These are phyloP conservation scores for Lanmaoa rubissima DNA, from an alignment of 768 basidiomycete genomes.

Conservation along the genomic window DNA sequence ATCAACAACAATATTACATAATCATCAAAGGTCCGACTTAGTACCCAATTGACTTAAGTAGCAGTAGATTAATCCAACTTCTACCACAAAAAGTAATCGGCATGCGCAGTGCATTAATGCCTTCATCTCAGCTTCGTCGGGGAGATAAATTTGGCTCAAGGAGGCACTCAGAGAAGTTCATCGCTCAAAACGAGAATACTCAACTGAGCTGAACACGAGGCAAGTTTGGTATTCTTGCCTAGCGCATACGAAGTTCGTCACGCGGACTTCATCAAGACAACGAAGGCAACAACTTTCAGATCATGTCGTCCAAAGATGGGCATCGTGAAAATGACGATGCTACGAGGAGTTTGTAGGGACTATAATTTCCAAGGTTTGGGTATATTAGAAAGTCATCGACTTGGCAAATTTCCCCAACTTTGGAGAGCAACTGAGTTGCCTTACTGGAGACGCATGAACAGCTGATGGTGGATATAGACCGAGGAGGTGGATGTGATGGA, in stretches of 20 bases:
- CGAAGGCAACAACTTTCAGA: conserved; percentile 10
- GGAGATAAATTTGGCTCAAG: conserved; percentile 5
- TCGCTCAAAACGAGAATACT: conserved; percentile 5
- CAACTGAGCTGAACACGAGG: conserved; percentile 18
- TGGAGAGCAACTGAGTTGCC: conserved; percentile 7
- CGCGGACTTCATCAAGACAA: conserved; percentile 15
- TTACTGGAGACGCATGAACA: conserved; percentile 12
- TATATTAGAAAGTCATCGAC: conserved; percentile 1
- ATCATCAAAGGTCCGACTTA: too few species aligned
- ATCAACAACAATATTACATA: conserved; percentile 1
- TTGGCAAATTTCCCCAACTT: conserved; percentile 5
- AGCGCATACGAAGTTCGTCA: conserved; percentile 9
- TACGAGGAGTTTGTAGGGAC: conserved; percentile 22
- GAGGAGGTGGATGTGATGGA: conserved; percentile 23
- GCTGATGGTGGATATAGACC: conserved; percentile 20
- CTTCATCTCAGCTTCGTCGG: background rate
- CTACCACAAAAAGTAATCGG: background rate
- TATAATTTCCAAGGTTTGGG: conserved; percentile 9
- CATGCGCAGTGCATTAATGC: background rate
- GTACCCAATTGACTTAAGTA: background rate
- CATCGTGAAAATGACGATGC: conserved; percentile 1
- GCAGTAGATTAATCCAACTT: background rate
- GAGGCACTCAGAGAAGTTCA: background rate
- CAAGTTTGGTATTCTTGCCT: conserved; percentile 1
- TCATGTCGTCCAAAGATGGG: conserved; percentile 12